These are phyloP conservation scores for Naganishia antarctica DNA, from an alignment of 768 basidiomycete species.

Conservation along the genomic window DNA sequence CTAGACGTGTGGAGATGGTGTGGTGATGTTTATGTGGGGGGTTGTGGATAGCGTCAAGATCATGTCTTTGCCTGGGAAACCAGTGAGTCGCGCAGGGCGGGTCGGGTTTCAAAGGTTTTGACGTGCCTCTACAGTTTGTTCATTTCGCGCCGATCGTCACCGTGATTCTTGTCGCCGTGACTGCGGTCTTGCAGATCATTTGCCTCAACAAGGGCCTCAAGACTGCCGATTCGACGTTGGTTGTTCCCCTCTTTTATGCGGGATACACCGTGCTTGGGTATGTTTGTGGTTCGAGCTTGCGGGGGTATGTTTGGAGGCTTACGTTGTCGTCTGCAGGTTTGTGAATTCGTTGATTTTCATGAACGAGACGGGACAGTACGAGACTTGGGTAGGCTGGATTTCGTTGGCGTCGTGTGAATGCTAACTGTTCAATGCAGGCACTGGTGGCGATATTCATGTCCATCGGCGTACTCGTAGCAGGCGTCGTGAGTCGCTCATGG, in stretches of 20 bases:
- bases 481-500: conserved; percentile 56
- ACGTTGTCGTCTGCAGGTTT: conserved; percentile 51
- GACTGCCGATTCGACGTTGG: conserved; percentile 66
- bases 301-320: background rate
- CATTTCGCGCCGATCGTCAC: conserved; percentile 75
- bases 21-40: conserved; percentile 5
- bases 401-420: background rate
- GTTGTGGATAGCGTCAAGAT: conserved; percentile 62
- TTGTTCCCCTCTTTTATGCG: conserved; percentile 92
- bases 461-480: conserved; percentile 76
- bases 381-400: conserved; percentile 62
- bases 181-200: conserved; percentile 83
- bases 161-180: conserved; percentile 56
- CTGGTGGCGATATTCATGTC: conserved; percentile 82
- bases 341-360: conserved; percentile 70
- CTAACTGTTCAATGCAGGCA: conserved; percentile 31
- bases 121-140: too few relatives aligned
- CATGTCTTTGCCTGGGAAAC: conserved; percentile 44
- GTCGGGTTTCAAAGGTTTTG: too few relatives aligned
- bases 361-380: conserved; percentile 75
- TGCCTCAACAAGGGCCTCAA: conserved; percentile 85
- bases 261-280: conserved; percentile 49
- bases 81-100: too few relatives aligned
- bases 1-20: conserved; percentile 30
- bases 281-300: background rate